These are phyloP conservation scores for Cucurbita maxima DNA, from an alignment of 306 rosid genomes.

Conservation along the genomic window DNA sequence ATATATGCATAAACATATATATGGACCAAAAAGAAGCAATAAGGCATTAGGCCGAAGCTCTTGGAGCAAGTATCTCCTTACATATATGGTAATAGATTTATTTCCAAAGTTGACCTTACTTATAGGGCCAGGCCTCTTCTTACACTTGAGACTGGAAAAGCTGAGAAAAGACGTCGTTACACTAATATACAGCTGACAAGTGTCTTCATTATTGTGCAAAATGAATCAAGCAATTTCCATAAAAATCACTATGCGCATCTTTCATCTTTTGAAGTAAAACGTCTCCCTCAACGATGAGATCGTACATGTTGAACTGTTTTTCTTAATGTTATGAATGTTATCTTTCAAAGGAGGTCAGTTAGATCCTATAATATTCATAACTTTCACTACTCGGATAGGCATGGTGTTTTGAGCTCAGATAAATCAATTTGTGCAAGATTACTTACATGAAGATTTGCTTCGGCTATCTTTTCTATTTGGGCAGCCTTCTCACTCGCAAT, in stretches of 20 bases:
- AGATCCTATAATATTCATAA: background rate
- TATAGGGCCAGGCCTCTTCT: too few species aligned
- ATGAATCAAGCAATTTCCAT: background rate
- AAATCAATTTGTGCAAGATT: background rate
- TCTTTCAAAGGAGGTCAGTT: background rate
- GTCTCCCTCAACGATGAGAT: background rate
- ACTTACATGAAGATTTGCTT: conserved; percentile 84
- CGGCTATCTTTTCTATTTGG: conserved; percentile 78
- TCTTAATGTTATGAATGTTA: background rate
- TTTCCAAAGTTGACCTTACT: too few species aligned
- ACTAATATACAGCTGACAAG: background rate
- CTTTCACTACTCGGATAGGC: background rate
- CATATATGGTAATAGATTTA: too few species aligned
- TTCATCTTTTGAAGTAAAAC: background rate
- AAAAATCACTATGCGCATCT: background rate
- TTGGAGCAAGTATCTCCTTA: too few species aligned
- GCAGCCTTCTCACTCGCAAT: conserved; percentile 80
- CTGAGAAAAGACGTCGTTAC: too few species aligned
- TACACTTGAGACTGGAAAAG: too few species aligned
- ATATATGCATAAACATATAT: too few species aligned
- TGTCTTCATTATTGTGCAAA: background rate
- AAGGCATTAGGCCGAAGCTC: too few species aligned
- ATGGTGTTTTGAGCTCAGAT: background rate
- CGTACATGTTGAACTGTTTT: background rate
- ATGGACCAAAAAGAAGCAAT: too few species aligned